Evolutionary conservation across 2,329 filamentous ascomycete species (phyloP), one percentile per base, ranked within the genome.

Genomic region (Paraphaeosphaeria sporulosa): DNA sequence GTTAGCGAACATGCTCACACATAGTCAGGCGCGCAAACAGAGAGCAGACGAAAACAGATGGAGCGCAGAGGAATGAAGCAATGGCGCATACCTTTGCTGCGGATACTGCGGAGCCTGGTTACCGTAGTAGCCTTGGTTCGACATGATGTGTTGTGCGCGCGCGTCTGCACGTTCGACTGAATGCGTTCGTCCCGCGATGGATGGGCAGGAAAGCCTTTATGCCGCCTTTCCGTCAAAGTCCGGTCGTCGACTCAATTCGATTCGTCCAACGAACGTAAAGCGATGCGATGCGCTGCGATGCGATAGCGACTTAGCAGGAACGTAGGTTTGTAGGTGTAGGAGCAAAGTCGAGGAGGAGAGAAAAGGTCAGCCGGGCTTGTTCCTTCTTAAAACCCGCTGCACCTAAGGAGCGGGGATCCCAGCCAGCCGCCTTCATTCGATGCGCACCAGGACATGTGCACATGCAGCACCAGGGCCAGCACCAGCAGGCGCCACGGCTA

Each of bases 61-160:
- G 30, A 32, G 2, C 4, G 10, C 30, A 8, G 30, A 32, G 4
- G 30, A 32, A 32, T 9, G 30, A 8, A 32, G 30, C 5, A 32
- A 12, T 9, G 30, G 30, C 7, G 43, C 46, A 17, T 70, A 76
- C 69, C 71, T 70, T 55, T 78, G 74, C 58, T 69, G 76, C 5
- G 76, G 76, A 62, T 78, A 78, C 51, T 78, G 76, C 15, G 76
- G 76, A 21, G 66, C 67, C n/a, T 68, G 60, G 55, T 76, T 68
- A 65, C 76, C 68, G 66, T 79, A 79, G 63, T 78, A 78, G 44
- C 71, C 65, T 64, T 78, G 70, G 10, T 74, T 69, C n/a, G 76
- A 74, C 77, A 79, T 78, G 19, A 25, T 36, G 43, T 43, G 10
- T 34, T 34, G 40, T 44, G 48, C 32, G 30, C 44, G 43, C 15